Evolutionary conservation across 2,329 filamentous ascomycete species (phyloP), one percentile per base, ranked within the genome.

Genomic region (Juglanconis oblonga): DNA sequence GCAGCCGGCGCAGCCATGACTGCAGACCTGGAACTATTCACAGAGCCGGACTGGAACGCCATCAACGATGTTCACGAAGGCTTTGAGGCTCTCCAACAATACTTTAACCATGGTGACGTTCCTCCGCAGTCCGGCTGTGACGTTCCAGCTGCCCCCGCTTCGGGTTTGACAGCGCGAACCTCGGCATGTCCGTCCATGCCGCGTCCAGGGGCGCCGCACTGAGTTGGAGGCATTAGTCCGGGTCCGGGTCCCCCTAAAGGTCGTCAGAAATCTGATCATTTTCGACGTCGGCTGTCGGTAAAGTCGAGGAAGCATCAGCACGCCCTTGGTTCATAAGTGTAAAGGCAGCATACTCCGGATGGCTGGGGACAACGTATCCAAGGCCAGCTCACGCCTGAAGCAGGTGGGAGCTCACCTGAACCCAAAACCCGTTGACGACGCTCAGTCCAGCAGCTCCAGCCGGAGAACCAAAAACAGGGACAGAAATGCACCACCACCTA

Each of bases 401-500:
- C 80, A 83, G 67, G 73, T 84, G 54, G 76, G 74, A 29, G 73
- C 74, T 3, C 77, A 82, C 65, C 68, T 81, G 57, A 62, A 68
- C 33, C 42, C 65, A 31, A 51, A 31, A 13, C 31, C 32, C 13
- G 40, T 5, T 8, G 10, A 45, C 4, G 32, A n/a, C 36, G 44
- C 29, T 32, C 29, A 7, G 13, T 42, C 38, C 17, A 52, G 11
- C 17, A 52, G 11, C 7, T n/a, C 24, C 47, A 52, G 69, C 45
- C 69, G 70, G 61, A 68, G 70, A 64, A 70, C 70, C 47, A 73
- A 72, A 14, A 42, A 42, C 58, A 68, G 66, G 7, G 69, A 72
- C 32, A 68, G 73, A 40, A 68, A 73, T 40, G 74, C 75, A 8
- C 75, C 85, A 0, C 85, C 85, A 32, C 77, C 82, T 53, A 84